Base-by-base conservation (phyloP, 202 grass and related monocot species). In the Bolboschoenoplectus hybrid region DNA sequence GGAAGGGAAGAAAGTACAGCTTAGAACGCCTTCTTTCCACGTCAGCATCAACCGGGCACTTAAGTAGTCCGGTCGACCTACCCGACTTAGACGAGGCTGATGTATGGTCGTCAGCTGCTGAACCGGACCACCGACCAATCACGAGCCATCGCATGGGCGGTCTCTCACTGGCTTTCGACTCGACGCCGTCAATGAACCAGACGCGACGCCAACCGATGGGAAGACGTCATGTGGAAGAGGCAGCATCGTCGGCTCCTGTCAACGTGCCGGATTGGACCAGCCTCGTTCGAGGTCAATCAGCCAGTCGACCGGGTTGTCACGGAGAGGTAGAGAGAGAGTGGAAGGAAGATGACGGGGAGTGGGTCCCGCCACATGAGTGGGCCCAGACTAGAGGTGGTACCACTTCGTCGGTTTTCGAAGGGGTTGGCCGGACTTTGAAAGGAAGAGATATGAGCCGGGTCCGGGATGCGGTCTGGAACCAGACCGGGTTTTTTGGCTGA, bases 381-480 rank as follows among this genome's bases (percentile, higher is more conserved):
- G 66, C 65, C 47, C 81, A 70, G 55, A 71, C 85, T 78, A 85
- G 74, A 81, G 71, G 84, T 34, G 61, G 87, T 47, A 57, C 52
- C 72, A 79, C 51, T n/a, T 63, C 84, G 14, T 91, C 84, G 73
- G 86, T 88, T 70, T 63, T 83, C 2, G 86, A 91, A 66, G 90
- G 90, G 56, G 87, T 80, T 26, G 90, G 90, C 19, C 87, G 89
- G 72, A 91, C 89, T 35, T 82, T 91, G 62, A 91, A 91, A 82
- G 89, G 89, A n/a, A 73, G 89, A 10, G 89, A 91, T 77, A 65
- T 91, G 86, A 91, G 79, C 71, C 89, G 84, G 44, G 89, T 91
- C 6, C 77, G 89, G 19, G 84, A 91, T 41, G 84, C 87, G 2
- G 87, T 91, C 36, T 91, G 87, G 89, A 84, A 61, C 63, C 61